A percentile compares a stretch with the other conserved stretches of the same genome.
Conservation (phyloP, 2,329 filamentous ascomycete genomes). For the Apiospora phragmitis region DNA sequence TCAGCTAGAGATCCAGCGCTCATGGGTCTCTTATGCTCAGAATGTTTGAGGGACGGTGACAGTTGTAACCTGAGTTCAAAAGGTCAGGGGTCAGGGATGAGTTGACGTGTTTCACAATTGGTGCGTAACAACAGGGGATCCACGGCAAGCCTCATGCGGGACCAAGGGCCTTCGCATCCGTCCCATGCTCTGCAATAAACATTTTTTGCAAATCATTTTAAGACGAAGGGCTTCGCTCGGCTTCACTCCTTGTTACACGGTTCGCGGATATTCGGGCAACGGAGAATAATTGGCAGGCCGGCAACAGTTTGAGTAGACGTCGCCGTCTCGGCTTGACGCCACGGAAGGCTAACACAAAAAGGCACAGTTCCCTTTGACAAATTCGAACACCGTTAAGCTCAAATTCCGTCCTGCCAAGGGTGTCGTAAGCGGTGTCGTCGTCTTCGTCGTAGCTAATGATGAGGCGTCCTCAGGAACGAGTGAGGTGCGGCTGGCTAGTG, state of each 20-base stretch:
- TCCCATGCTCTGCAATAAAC: neutral
- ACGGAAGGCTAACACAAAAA: neutral
- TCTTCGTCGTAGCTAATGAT: neutral
- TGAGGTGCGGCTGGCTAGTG: neutral
- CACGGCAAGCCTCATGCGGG: constrained; percentile 2
- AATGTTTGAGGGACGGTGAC: neutral
- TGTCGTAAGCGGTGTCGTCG: neutral
- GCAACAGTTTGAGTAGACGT: neutral
- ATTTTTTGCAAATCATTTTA: neutral
- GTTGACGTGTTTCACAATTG: constrained; percentile 2
- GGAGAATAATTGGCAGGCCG: neutral
- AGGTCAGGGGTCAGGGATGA: neutral
- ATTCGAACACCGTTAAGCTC: neutral
- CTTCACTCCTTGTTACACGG: neutral
- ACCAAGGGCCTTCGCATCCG: neutral
- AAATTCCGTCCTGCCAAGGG: neutral
- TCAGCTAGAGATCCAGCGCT: neutral
- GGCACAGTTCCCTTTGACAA: neutral
- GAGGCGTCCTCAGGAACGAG: neutral
- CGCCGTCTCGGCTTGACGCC: neutral
- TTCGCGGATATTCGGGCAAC: neutral
- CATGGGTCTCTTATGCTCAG: neutral
- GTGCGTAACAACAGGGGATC: neutral
- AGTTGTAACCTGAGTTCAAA: neutral
- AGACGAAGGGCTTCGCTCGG: neutral